Conservation (phyloP, 306 rosid genomes). For the Acacia crassicarpa region DNA sequence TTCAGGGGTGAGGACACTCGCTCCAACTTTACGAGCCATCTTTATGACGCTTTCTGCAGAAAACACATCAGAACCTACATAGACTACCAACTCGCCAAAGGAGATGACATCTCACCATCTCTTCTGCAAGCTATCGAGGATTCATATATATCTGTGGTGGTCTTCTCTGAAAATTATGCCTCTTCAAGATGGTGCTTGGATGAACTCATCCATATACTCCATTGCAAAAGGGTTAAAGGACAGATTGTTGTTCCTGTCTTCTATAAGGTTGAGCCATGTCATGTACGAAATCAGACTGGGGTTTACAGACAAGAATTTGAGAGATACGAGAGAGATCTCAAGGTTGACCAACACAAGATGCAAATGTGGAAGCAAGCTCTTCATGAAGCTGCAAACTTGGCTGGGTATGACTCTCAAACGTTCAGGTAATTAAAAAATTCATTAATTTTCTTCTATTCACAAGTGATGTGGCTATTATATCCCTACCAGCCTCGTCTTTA, state of each 20-base stretch:
- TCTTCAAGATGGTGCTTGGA: not conserved
- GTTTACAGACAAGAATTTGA: not conserved
- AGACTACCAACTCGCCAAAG: not conserved
- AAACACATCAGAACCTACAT: not conserved
- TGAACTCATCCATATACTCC: not conserved
- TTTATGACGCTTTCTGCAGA: not conserved
- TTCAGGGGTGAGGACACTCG: constrained; percentile 3
- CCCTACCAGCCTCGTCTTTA: too few species aligned
- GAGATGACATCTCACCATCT: not conserved
- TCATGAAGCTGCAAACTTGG: not conserved
- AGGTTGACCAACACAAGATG: not conserved
- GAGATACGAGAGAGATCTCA: not conserved
- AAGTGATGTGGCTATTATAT: too few species aligned
- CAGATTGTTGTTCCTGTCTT: not conserved
- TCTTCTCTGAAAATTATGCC: not conserved
- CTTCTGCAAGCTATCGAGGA: not conserved
- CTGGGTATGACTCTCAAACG: not conserved
- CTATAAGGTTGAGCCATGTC: not conserved
- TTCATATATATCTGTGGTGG: not conserved
- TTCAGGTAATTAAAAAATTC: not conserved
- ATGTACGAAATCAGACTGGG: not conserved
- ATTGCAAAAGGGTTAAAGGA: not conserved
- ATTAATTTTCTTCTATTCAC: not conserved
- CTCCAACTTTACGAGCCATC: not conserved
- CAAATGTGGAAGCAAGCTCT: not conserved